Percentiles rank a stretch among this genome's conserved stretches.
phyloP scores from a whole-genome alignment of 1,139 yeast genomes.

The Pneumocystis murina region DNA sequence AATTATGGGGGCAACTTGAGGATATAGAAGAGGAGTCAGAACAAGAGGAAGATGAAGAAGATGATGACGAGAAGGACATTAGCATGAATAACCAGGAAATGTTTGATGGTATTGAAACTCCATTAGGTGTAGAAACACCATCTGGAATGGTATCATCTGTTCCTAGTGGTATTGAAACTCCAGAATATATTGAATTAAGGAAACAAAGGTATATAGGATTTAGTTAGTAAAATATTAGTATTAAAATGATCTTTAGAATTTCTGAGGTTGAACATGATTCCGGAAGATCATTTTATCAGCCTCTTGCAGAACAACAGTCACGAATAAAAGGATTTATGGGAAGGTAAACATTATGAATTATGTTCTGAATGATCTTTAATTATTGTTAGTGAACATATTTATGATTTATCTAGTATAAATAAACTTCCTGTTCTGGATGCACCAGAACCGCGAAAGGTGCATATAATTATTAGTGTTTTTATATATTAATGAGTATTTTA shows the following conservation, averaged over 20 bases:
- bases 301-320: slow-evolving; percentile 12
- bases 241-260: slow-evolving; percentile 2
- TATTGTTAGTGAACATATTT: slow-evolving; percentile 7
- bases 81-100: slow-evolving; percentile 11
- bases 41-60: slow-evolving; percentile 23
- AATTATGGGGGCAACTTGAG: slow-evolving; percentile 24
- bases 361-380: background rate
- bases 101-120: slow-evolving; percentile 8
- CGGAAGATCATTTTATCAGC: slow-evolving; percentile 9
- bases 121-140: slow-evolving; percentile 10
- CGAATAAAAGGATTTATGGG: slow-evolving; percentile 13
- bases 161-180: slow-evolving; percentile 13
- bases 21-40: slow-evolving; percentile 23
- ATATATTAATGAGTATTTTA: slow-evolving; percentile 1
- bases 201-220: slow-evolving; percentile 8
- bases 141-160: slow-evolving; percentile 10
- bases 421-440: slow-evolving; percentile 1
- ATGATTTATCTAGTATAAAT: slow-evolving; percentile 8
- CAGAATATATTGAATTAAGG: slow-evolving; percentile 14
- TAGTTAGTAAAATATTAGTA: background rate
- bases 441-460: background rate
- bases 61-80: slow-evolving; percentile 17
- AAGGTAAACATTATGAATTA: background rate
- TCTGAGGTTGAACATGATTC: slow-evolving; percentile 3
- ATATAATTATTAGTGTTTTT: background rate